Conservation (phyloP, 768 basidiomycete genomes). For the Mycena floridula region DNA sequence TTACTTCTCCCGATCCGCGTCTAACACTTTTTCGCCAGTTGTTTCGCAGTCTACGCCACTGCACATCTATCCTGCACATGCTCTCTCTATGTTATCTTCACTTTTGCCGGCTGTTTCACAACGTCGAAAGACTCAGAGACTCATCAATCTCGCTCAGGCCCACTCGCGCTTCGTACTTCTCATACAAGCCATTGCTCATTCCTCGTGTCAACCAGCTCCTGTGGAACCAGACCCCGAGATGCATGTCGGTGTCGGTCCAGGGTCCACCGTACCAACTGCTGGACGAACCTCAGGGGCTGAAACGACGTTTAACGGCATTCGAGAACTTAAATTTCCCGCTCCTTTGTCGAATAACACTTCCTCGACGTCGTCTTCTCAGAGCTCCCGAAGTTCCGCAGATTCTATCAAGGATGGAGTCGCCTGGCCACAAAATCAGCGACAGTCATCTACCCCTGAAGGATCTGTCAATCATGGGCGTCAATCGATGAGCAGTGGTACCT, state of each 20-base stretch:
- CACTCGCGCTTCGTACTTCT: conserved; percentile 75
- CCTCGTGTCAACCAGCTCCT: conserved; percentile 41
- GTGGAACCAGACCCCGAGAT: conserved; percentile 37
- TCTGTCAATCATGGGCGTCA: too few relatives aligned
- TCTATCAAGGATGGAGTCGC: too few relatives aligned
- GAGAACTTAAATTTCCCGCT: conserved; percentile 70
- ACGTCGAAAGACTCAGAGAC: conserved; percentile 26
- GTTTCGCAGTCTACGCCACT: conserved; percentile 59
- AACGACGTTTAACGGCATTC: not conserved
- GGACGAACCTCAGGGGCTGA: not conserved
- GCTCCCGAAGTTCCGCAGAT: too few relatives aligned
- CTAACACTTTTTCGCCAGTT: conserved; percentile 31
- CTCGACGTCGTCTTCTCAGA: too few relatives aligned
- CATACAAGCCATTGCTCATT: conserved; percentile 67
- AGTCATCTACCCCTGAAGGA: too few relatives aligned
- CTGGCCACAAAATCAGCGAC: too few relatives aligned
- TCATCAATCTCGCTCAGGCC: conserved; percentile 47
- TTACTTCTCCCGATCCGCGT: conserved; percentile 8
- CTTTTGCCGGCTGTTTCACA: conserved; percentile 22
- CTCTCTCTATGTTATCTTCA: conserved; percentile 45
- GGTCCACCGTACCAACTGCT: not conserved
- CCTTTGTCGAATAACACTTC: conserved; percentile 71
- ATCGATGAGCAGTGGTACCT: too few relatives aligned
- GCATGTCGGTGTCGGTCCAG: conserved; percentile 13
- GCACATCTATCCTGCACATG: conserved; percentile 67